These are phyloP conservation scores for Thielaviopsis musarum DNA, from an alignment of 2,329 filamentous ascomycete genomes.

Conservation along the genomic window DNA sequence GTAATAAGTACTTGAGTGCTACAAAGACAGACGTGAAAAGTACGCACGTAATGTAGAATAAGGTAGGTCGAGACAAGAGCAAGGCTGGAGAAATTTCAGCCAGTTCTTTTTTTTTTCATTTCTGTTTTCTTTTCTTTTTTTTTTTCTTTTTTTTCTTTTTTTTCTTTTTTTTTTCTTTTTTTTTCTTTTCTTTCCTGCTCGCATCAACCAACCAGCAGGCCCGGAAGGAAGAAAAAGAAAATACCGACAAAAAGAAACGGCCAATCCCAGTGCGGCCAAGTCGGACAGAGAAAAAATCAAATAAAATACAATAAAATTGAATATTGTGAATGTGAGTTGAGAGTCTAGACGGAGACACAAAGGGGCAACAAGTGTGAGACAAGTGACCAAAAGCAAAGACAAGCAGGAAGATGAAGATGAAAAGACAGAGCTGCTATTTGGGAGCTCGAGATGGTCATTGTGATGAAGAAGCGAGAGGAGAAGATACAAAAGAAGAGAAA, in stretches of 20 bases:
- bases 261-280: neutral
- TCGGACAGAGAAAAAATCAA: too few species aligned
- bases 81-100: neutral
- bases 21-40: neutral
- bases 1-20: neutral
- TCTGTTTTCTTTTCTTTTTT: neutral
- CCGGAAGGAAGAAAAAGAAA: neutral
- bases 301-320: too few species aligned
- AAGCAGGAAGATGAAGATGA: too few species aligned
- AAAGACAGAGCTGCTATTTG: too few species aligned
- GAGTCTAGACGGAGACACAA: too few species aligned
- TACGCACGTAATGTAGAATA: neutral
- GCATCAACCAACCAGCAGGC: neutral
- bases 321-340: too few species aligned
- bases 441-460: too few species aligned
- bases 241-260: neutral
- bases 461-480: too few species aligned
- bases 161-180: neutral
- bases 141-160: neutral
- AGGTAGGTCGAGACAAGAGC: neutral
- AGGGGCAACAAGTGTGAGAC: too few species aligned
- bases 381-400: too few species aligned
- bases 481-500: too few species aligned
- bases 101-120: neutral
- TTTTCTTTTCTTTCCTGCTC: neutral